Evolutionary conservation across 2,329 filamentous ascomycete genomes (phyloP), one percentile per base, ranked within the genome.

Genomic region (Didymella lethalis): DNA sequence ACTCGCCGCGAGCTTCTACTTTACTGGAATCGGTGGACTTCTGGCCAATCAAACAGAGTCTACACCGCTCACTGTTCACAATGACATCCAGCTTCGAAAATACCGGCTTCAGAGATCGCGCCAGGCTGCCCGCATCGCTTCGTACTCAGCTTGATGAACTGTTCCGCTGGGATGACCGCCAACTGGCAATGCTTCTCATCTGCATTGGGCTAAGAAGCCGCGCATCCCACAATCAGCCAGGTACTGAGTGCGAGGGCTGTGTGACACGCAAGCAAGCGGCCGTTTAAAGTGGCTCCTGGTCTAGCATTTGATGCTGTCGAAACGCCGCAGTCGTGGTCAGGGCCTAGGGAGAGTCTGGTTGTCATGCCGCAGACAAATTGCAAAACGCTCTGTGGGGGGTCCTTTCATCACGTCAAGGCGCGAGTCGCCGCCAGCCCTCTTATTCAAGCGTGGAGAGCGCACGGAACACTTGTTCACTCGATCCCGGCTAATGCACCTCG

Each of bases 391-490:
- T 64, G 66, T 66, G 65, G 59, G 67, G 59, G 59, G 61, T 61
- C 59, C 62, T 68, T 47, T 66, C 62, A 65, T 69, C 65, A 65
- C 57, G 31, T 53, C 55, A 58, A 56, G 57, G 44, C 54, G 49
- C 54, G 49, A 49, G 54, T 56, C 64, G 62, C 64, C 55, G 62
- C 62, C 56, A 51, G 61, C 63, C 67, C 62, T 62, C 62, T 71
- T 64, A 64, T 64, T 63, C 64, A 61, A 32, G 60, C 62, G 61
- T 63, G 64, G 72, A 71, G 65, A 67, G 58, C 63, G 73, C 68
- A 73, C 71, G 71, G 73, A 71, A 73, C 70, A 67, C 65, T 66
- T 70, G 71, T 72, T 71, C 72, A 69, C 66, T 66, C 41, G 36
- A 48, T 56, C 47, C 29, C 67, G 49, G 57, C 72, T 75, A 72